Evolutionary conservation across 2,329 filamentous ascomycete species (phyloP).

Genomic region (Furcasterigmium furcatum): DNA sequence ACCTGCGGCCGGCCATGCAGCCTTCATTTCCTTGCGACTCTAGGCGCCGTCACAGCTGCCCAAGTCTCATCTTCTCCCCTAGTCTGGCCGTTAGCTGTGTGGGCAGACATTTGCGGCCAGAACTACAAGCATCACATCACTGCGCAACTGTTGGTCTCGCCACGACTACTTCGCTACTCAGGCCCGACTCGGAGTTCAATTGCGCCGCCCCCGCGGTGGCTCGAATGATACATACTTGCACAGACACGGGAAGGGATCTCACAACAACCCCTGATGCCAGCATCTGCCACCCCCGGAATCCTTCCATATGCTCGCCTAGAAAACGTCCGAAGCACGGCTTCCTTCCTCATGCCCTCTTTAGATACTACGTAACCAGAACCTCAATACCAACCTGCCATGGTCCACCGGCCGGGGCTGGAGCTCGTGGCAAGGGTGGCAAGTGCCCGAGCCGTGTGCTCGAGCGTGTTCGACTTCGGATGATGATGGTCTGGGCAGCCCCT

Average conservation of each 20-base stretch:
- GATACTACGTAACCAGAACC: no score
- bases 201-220: not conserved
- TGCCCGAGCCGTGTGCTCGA: not conserved
- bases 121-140: not conserved
- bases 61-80: not conserved
- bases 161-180: no score
- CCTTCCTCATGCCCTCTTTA: no score
- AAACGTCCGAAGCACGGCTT: no score
- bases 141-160: not conserved
- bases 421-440: not conserved
- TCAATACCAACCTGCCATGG: no score
- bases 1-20: not conserved
- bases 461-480: not conserved
- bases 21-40: not conserved
- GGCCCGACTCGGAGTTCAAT: not conserved
- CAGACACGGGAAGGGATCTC: not conserved
- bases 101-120: no score
- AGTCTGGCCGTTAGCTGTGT: not conserved
- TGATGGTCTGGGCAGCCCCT: not conserved
- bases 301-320: not conserved
- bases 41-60: not conserved
- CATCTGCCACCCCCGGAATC: not conserved
- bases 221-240: not conserved
- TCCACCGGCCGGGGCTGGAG: no score
- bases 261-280: not conserved